These are phyloP conservation scores for Coniochaeta ligniaria DNA, from an alignment of 2,329 filamentous ascomycete genomes.

Conservation along the genomic window DNA sequence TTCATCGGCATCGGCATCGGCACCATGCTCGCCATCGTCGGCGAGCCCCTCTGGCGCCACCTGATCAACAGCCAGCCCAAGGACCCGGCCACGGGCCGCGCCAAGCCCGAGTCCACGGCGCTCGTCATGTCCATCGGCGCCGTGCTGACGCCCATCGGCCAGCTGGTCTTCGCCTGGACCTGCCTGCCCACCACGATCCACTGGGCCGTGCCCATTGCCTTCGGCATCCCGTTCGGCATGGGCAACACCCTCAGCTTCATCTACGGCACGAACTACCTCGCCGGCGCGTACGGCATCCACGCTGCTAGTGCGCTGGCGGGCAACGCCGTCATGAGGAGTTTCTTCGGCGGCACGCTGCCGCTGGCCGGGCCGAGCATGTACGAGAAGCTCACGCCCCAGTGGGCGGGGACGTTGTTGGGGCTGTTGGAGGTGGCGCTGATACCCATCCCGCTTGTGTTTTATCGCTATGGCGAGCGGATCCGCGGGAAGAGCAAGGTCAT, in stretches of 20 bases:
- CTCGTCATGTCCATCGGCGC: slow-evolving; percentile 73
- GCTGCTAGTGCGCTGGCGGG: slow-evolving; percentile 70
- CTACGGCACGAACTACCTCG: slow-evolving; percentile 70
- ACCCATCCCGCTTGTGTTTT: slow-evolving; percentile 71
- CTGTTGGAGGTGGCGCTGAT: slow-evolving; percentile 62
- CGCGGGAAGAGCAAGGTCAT: slow-evolving; percentile 38
- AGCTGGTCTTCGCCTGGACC: slow-evolving; percentile 86
- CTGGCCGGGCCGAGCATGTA: slow-evolving; percentile 70
- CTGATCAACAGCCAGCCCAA: slow-evolving; percentile 71
- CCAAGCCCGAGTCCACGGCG: slow-evolving; percentile 73
- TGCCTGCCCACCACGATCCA: slow-evolving; percentile 70
- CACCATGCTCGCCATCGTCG: slow-evolving; percentile 51
- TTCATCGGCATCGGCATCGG: slow-evolving; percentile 68
- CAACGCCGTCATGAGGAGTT: slow-evolving; percentile 62
- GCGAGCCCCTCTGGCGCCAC: slow-evolving; percentile 65
- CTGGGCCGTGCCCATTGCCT: slow-evolving; percentile 69
- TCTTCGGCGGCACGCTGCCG: slow-evolving; percentile 64
- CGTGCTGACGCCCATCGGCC: slow-evolving; percentile 65
- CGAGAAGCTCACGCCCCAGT: slow-evolving; percentile 56
- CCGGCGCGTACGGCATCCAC: slow-evolving; percentile 68
- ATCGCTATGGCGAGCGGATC: slow-evolving; percentile 44
- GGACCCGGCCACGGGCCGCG: slow-evolving; percentile 68
- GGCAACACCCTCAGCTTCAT: slow-evolving; percentile 73
- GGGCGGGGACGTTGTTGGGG: slow-evolving; percentile 66
- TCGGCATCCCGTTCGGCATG: slow-evolving; percentile 67